phyloP scores from a whole-genome alignment of 2,329 filamentous ascomycete genomes.

The Nigrospora sphaerica region DNA sequence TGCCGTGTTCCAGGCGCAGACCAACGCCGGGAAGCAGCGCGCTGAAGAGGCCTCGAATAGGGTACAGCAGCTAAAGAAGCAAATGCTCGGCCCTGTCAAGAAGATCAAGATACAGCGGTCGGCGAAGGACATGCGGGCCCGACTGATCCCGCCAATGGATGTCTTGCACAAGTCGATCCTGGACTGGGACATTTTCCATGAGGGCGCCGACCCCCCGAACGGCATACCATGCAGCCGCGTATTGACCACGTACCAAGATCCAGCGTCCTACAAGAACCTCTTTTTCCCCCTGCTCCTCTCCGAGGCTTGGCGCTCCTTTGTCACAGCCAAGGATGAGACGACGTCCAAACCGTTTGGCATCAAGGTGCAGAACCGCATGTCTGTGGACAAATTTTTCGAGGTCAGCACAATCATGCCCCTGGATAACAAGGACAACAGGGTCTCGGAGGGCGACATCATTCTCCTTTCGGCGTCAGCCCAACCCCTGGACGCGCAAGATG shows the following conservation, averaged over 20 bases:
- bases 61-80: constrained; percentile 42
- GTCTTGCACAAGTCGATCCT: constrained; percentile 79
- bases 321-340: constrained; percentile 82
- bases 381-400: constrained; percentile 88
- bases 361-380: constrained; percentile 80
- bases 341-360: constrained; percentile 76
- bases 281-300: constrained; percentile 87
- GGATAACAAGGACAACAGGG: constrained; percentile 59
- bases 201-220: constrained; percentile 77
- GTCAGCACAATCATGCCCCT: constrained; percentile 77
- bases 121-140: constrained; percentile 87
- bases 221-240: constrained; percentile 69
- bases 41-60: constrained; percentile 39
- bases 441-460: constrained; percentile 83
- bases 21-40: constrained; percentile 38
- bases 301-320: constrained; percentile 93
- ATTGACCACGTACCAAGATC: constrained; percentile 68
- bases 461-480: constrained; percentile 69
- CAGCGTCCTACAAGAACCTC: constrained; percentile 74
- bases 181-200: constrained; percentile 90
- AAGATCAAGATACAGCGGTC: constrained; percentile 76
- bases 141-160: constrained; percentile 83
- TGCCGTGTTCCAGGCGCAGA: constrained; percentile 39
- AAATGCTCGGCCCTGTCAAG: constrained; percentile 67
- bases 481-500: constrained; percentile 58